Evolutionary conservation across 805 yeast species (phyloP).

Genomic region (Candida berthetii): DNA sequence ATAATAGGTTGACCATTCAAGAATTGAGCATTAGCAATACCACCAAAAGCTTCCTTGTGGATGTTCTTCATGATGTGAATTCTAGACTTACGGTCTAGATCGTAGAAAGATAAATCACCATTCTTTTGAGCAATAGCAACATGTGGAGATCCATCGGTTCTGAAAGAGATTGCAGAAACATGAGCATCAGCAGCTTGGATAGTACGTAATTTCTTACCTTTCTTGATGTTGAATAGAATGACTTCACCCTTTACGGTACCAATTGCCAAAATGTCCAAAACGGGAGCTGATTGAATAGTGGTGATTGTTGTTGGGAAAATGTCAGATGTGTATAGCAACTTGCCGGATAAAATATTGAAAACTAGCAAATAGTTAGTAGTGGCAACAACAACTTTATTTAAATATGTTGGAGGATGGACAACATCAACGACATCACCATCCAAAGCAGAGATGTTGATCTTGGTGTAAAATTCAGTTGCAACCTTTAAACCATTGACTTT

Average conservation of each 20-base stretch:
- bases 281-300: constrained; percentile 80
- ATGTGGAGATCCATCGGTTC: constrained; percentile 88
- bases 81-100: constrained; percentile 63
- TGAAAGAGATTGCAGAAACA: constrained; percentile 63
- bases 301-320: constrained; percentile 56
- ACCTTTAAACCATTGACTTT: constrained; percentile 36
- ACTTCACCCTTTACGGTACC: constrained; percentile 70
- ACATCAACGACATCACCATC: constrained; percentile 69
- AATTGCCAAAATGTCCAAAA: constrained; percentile 72
- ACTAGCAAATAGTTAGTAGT: constrained; percentile 58
- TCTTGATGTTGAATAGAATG: constrained; percentile 58
- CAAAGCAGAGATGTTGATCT: constrained; percentile 47
- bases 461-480: constrained; percentile 62
- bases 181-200: constrained; percentile 32
- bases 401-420: constrained; percentile 83
- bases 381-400: constrained; percentile 85
- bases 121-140: constrained; percentile 68
- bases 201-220: constrained; percentile 51
- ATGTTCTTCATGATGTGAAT: constrained; percentile 70
- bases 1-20: constrained; percentile 89
- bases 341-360: constrained; percentile 74
- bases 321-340: constrained; percentile 51
- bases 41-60: constrained; percentile 71
- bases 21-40: constrained; percentile 68
- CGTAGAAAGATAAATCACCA: constrained; percentile 86